These are phyloP conservation scores for Spiraea crenata DNA, from an alignment of 331 rosid species.

Conservation along the genomic window DNA sequence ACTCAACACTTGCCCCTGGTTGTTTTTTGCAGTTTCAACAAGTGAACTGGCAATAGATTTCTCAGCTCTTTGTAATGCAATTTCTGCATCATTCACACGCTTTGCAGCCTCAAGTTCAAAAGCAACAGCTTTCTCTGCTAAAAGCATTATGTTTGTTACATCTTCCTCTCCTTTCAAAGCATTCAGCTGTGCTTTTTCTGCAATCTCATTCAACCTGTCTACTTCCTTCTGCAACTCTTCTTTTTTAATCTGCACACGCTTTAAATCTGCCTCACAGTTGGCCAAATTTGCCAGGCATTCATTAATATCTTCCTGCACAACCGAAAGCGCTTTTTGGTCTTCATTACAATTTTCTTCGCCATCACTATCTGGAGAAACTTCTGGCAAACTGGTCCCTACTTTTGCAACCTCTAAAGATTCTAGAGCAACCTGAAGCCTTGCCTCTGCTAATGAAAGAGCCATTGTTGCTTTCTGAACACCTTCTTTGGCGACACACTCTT, in stretches of 20 bases:
- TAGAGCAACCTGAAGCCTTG: conserved; percentile 76
- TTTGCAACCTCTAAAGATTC: conserved; percentile 66
- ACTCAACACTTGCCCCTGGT: conserved; percentile 40
- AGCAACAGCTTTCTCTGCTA: conserved; percentile 98
- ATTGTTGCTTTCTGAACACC: conserved; percentile 80
- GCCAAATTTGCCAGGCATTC: conserved; percentile 59
- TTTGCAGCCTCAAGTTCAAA: conserved; percentile 82
- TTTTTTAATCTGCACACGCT: conserved; percentile 53
- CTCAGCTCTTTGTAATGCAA: conserved; percentile 61
- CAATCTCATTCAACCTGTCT: conserved; percentile 65
- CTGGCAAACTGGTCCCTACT: conserved; percentile 31
- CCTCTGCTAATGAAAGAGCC: conserved; percentile 95
- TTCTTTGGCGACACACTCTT: conserved; percentile 77
- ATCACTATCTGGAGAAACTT: conserved; percentile 37
- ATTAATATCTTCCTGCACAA: conserved; percentile 57
- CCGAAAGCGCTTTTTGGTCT: conserved; percentile 45
- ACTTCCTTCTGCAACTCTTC: conserved; percentile 88
- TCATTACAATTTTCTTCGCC: conserved; percentile 39
- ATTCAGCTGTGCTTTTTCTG: conserved; percentile 69
- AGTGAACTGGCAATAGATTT: conserved; percentile 42
- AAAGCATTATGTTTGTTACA: conserved; percentile 79
- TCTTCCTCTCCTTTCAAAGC: conserved; percentile 87
- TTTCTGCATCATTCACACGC: conserved; percentile 72
- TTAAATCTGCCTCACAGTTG: conserved; percentile 53
- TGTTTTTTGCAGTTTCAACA: conserved; percentile 43